phyloP scores from a whole-genome alignment of 2,329 filamentous ascomycete genomes.

The Lomentospora prolificans region DNA sequence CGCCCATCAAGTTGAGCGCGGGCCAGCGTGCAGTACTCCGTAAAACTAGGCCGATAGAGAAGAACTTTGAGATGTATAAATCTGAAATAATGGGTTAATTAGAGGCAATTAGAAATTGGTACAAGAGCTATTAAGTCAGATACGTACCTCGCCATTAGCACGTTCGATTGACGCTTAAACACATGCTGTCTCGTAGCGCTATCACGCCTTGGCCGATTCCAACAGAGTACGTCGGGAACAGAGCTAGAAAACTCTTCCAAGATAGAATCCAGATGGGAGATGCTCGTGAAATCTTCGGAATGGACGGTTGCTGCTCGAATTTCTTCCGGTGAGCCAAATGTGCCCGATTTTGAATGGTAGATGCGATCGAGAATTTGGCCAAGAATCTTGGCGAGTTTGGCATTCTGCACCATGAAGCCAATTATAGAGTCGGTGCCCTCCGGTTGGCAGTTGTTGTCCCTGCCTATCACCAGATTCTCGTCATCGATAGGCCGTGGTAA shows the following conservation, averaged over 20 bases:
- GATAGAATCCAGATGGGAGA: conserved; percentile 9
- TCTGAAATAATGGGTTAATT: conserved; percentile 11
- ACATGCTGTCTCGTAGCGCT: neutral
- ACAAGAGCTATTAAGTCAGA: too few relatives aligned
- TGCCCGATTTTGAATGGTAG: conserved; percentile 16
- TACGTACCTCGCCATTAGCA: conserved; percentile 7
- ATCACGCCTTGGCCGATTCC: neutral
- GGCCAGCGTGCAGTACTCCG: conserved; percentile 20
- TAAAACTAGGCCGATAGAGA: conserved; percentile 24
- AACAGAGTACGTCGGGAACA: conserved; percentile 5
- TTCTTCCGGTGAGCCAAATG: neutral
- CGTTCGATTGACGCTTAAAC: conserved; percentile 12
- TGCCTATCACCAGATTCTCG: neutral
- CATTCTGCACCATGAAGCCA: conserved; percentile 13
- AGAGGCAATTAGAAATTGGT: neutral
- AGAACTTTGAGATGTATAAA: conserved; percentile 22
- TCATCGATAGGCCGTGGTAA: conserved; percentile 8
- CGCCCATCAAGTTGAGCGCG: conserved; percentile 2
- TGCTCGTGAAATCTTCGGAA: conserved; percentile 8
- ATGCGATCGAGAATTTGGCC: conserved; percentile 22
- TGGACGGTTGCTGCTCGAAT: neutral
- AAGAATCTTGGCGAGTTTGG: conserved; percentile 14
- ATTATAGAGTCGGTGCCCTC: conserved; percentile 4
- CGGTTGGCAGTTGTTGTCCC: conserved; percentile 1
- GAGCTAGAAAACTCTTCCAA: conserved; percentile 9